Evolutionary conservation across 208 protist genomes (phyloP).

Genomic region (Acanthamoeba culbertsoni): DNA sequence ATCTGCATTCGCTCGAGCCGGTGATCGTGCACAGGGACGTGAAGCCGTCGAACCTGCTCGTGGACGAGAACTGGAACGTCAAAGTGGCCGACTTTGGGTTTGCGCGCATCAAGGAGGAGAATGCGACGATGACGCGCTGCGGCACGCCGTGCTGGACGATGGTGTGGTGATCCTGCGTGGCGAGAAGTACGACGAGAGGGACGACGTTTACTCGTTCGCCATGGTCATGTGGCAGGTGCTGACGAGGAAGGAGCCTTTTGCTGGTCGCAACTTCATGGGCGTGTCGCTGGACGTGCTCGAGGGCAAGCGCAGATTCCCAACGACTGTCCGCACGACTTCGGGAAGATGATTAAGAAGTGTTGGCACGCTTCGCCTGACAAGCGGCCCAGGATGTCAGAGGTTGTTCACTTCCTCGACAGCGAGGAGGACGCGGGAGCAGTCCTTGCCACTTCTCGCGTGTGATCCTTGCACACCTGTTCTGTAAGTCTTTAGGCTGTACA

Average conservation of each 20-base stretch:
- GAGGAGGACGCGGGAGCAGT: background rate
- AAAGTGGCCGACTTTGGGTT: slow-evolving; percentile 27
- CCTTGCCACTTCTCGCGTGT: background rate
- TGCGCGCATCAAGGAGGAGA: slow-evolving; percentile 9
- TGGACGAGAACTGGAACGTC: slow-evolving; percentile 25
- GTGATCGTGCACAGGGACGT: background rate
- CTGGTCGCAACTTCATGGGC: slow-evolving; percentile 30
- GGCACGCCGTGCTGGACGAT: slow-evolving; percentile 10
- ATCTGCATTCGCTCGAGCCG: background rate
- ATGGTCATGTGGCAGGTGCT: background rate
- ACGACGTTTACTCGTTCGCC: background rate
- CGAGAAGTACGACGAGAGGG: background rate
- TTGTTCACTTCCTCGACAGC: background rate
- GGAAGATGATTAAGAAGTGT: background rate
- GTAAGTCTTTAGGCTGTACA: too few species aligned
- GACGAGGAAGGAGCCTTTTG: background rate
- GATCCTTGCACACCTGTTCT: background rate
- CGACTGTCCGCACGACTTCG: background rate
- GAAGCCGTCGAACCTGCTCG: background rate
- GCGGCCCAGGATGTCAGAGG: background rate
- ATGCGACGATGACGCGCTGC: background rate
- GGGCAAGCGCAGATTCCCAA: background rate
- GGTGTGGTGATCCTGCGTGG: background rate
- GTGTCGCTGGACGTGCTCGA: background rate
- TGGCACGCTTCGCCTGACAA: background rate